Evolutionary conservation across 352 stramenopile genomes (phyloP), one percentile per base, ranked within the genome.

Genomic region (Globisporangium canariense): DNA sequence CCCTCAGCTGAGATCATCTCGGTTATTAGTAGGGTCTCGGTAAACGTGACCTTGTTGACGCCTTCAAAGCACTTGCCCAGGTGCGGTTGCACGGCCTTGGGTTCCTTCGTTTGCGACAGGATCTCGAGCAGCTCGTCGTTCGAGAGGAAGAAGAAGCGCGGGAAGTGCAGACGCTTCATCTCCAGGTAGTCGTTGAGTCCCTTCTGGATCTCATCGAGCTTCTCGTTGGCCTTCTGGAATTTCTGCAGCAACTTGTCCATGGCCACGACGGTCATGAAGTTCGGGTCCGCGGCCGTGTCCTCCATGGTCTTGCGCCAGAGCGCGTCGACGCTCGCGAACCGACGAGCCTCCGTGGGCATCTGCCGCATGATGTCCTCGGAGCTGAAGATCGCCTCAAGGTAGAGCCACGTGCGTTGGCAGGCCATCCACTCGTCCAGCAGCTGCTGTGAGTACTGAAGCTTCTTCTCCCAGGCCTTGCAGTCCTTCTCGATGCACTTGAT

Each of bases 301-400:
- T 96, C 85, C 90, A 98, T 97, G 1, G 87, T 97, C 72, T 97
- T 95, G n/a, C 88, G 79, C 91, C 91, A 97, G 2, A 96, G 57
- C 9, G 87, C 83, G 59, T 97, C 91, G 41, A 97, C 90, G 41
- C 82, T 92, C 5, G 87, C 89, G 68, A 97, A 97, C 0, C 90
- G 83, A 40, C 89, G 74, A 2, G 89, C 89, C 56, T 98, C 92
- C 0, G 90, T 97, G 4, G 94, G 94, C 82, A 98, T 96, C 77
- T 98, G 94, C 11, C 93, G 78, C 90, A 98, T 97, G 51, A 98
- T 98, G 63, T 98, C 96, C 45, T 98, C 91, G 1, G 86, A 97
- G 60, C 84, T 94, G 67, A 98, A 98, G 54, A 98, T 98, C 4
- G 95, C 92, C 72, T 98, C 93, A 6, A 98, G 81, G 66, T 98